Evolutionary conservation across 371 early-diverging fungal genomes (phyloP).

Genomic region (Mucor racemosus): DNA sequence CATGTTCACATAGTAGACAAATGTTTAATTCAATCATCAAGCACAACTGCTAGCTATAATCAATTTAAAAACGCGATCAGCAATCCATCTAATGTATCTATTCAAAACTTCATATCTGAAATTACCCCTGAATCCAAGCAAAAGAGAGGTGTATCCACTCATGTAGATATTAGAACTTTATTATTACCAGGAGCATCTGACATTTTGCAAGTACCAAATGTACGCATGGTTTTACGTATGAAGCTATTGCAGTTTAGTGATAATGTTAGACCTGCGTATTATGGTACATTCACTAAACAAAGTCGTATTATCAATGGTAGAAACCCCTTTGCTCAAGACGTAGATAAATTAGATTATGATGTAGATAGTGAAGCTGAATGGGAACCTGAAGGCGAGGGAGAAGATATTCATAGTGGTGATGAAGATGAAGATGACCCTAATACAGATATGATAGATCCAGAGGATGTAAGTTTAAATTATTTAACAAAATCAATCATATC

Average conservation of each 20-base stretch:
- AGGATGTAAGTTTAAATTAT: slow-evolving; percentile 32
- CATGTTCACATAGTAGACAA: slow-evolving; percentile 32
- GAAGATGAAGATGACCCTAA: slow-evolving; percentile 64
- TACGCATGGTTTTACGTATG: slow-evolving; percentile 56
- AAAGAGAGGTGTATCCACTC: slow-evolving; percentile 25
- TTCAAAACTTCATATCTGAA: slow-evolving; percentile 11
- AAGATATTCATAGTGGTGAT: slow-evolving; percentile 83
- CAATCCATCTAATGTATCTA: background rate
- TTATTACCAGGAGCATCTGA: slow-evolving; percentile 31
- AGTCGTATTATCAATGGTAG: slow-evolving; percentile 62
- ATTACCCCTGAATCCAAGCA: slow-evolving; percentile 20
- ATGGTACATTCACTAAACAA: slow-evolving; percentile 80
- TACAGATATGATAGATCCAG: slow-evolving; percentile 52
- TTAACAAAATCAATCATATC: background rate
- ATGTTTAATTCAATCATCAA: background rate
- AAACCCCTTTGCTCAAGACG: slow-evolving; percentile 69
- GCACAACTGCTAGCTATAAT: slow-evolving; percentile 23
- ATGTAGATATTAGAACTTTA: slow-evolving; percentile 18
- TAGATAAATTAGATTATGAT: slow-evolving; percentile 74
- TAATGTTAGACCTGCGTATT: slow-evolving; percentile 80
- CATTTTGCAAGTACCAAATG: slow-evolving; percentile 30
- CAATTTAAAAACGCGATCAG: slow-evolving; percentile 11
- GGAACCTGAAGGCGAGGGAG: slow-evolving; percentile 91
- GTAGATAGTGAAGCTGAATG: slow-evolving; percentile 90
- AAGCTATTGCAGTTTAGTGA: slow-evolving; percentile 76